Evolutionary conservation across 805 yeast species (phyloP), one percentile per base, ranked within the genome.

Genomic region (Candida cerambycidarum): DNA sequence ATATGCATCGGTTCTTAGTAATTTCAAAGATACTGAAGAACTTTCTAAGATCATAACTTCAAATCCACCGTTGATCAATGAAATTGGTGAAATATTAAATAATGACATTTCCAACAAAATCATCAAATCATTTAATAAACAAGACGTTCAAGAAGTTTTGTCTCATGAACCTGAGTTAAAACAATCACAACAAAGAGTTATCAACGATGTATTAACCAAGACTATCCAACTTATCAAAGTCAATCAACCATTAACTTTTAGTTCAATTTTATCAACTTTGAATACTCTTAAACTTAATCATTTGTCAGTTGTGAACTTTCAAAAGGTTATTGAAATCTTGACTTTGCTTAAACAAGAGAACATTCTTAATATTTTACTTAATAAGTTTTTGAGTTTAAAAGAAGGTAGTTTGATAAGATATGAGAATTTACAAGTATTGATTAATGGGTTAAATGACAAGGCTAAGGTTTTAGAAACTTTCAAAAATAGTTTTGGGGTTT

Each of bases 361-460:
- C 4, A 34, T 53, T 4, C 53, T 67, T 43, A 56, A 56, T 36
- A 42, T 64, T 18, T 44, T 69, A 14, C 43, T 63, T 38, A 52
- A 48, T 33, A 64, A 66, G 46, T 35, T 41, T 24, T 8, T 40
- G 18, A 18, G 17, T 9, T 17, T 37, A 13, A 25, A 37, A 7
- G 32, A 43, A 4, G 41, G 55, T 14, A 34, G 59, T 9, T 46
- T 52, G 12, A 38, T 58, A 6, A 64, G 62, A 45, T 63, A 64
- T 36, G 65, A 62, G 40, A 62, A 63, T 39, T 45, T 68, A 47
- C 62, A 62, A 39, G 54, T 61, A 6, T 41, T 47, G 16, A 31
- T 66, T 5, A 30, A 28, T 9, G 49, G 51, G 10, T 12, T 38
- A 1, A 42, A 41, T 8, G 67, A 64, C 16, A 55, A 57, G 18